Evolutionary conservation across 495 filamentous ascomycete genomes (phyloP).

Genomic region (Lichina pygmaea): DNA sequence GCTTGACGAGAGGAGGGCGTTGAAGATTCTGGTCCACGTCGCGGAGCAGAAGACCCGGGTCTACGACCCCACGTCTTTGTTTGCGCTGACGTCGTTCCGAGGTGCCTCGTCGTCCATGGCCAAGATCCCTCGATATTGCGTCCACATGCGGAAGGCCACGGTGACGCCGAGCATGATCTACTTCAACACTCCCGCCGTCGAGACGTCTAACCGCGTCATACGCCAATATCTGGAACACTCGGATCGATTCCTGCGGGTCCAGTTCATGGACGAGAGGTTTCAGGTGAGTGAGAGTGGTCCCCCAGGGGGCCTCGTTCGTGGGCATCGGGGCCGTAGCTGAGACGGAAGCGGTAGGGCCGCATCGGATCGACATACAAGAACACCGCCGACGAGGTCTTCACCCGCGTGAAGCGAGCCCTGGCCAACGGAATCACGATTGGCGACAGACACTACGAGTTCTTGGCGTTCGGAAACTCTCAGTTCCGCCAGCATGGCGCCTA

Average conservation of each 20-base stretch:
- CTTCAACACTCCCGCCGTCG: constrained; percentile 48
- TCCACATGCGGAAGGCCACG: constrained; percentile 42
- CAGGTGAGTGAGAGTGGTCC: constrained; percentile 11
- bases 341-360: constrained; percentile 17
- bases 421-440: constrained; percentile 60
- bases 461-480: constrained; percentile 90
- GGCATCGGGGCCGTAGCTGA: not conserved
- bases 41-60: constrained; percentile 29
- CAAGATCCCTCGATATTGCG: constrained; percentile 42
- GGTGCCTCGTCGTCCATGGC: constrained; percentile 13
- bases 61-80: constrained; percentile 50
- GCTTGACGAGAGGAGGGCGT: constrained; percentile 19
- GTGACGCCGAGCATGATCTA: constrained; percentile 66
- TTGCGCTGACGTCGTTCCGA: constrained; percentile 21
- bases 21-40: constrained; percentile 32
- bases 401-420: constrained; percentile 42
- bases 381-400: constrained; percentile 43
- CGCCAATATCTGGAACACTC: constrained; percentile 34
- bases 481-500: constrained; percentile 82
- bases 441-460: constrained; percentile 58
- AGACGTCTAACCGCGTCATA: constrained; percentile 71
- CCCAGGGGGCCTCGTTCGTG: too few species aligned
- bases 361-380: constrained; percentile 26
- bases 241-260: constrained; percentile 77
- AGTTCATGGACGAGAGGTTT: constrained; percentile 65